Conservation (phyloP, 768 basidiomycete species). For the Pleurotus salmoneostramineus region DNA sequence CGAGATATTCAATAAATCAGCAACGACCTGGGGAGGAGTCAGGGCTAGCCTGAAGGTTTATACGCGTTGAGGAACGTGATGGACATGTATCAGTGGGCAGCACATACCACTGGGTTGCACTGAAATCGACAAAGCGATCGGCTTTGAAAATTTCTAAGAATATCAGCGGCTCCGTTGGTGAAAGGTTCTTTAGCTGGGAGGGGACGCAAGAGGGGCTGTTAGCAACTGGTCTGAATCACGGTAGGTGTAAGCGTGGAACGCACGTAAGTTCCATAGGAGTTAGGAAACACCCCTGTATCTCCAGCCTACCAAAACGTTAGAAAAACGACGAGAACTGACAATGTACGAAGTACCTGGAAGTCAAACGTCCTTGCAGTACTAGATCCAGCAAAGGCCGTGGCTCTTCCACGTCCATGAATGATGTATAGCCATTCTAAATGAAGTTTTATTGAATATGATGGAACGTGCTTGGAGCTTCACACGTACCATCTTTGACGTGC, state of each 20-base stretch:
- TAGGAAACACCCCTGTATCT: conserved; percentile 14
- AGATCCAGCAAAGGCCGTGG: conserved; percentile 14
- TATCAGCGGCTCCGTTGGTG: conserved; percentile 14
- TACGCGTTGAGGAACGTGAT: background rate
- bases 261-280: conserved; percentile 14
- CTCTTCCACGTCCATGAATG: conserved; percentile 11
- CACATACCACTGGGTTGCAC: conserved; percentile 12
- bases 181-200: conserved; percentile 13
- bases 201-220: background rate
- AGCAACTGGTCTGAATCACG: background rate
- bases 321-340: background rate
- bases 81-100: background rate
- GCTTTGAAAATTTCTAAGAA: conserved; percentile 14
- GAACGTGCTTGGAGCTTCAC: background rate
- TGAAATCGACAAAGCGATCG: conserved; percentile 13
- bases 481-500: conserved; percentile 12
- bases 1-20: conserved; percentile 14
- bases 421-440: conserved; percentile 14
- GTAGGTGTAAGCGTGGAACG: background rate
- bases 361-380: conserved; percentile 14
- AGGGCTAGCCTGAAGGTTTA: conserved; percentile 9
- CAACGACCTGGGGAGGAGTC: conserved; percentile 14
- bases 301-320: conserved; percentile 10
- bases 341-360: conserved; percentile 9
- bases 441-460: background rate